phyloP scores from a whole-genome alignment of 2,329 filamentous ascomycete genomes.

The Macrophomina pseudophaseolina region DNA sequence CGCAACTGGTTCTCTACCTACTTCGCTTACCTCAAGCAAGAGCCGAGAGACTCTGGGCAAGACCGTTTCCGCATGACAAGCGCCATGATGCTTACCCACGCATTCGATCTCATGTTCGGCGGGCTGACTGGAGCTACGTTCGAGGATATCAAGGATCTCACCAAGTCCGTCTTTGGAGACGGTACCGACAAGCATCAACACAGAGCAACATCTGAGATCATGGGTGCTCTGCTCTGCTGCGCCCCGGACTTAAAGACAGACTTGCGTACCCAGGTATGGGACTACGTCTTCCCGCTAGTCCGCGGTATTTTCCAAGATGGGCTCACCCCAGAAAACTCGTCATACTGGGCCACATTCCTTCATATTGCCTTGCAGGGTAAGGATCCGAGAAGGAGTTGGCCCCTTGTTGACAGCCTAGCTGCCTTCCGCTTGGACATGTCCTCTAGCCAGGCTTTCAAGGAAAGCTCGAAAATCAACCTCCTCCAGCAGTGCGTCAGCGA shows the following conservation, averaged over 20 bases:
- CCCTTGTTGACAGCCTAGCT: conserved; percentile 80
- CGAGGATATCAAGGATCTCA: conserved; percentile 84
- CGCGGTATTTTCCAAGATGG: conserved; percentile 87
- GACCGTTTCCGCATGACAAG: conserved; percentile 91
- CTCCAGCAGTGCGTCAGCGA: conserved; percentile 87
- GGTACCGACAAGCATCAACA: conserved; percentile 98
- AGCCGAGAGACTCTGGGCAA: conserved; percentile 78
- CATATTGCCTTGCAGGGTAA: conserved; percentile 87
- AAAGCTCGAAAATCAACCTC: conserved; percentile 93
- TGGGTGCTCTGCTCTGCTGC: conserved; percentile 82
- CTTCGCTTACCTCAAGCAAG: conserved; percentile 95
- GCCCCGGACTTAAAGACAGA: conserved; percentile 78
- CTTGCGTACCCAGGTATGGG: conserved; percentile 79
- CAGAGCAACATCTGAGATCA: conserved; percentile 90
- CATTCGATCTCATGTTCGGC: conserved; percentile 87
- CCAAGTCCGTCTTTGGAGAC: conserved; percentile 80
- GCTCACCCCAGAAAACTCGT: conserved; percentile 89
- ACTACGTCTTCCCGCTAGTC: conserved; percentile 87
- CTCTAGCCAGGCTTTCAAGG: conserved; percentile 97
- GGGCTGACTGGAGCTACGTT: conserved; percentile 78
- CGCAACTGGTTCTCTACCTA: conserved; percentile 84
- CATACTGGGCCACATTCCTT: conserved; percentile 94
- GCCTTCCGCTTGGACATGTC: conserved; percentile 90
- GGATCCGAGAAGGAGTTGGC: conserved; percentile 85
- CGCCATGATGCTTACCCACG: conserved; percentile 83